phyloP scores from a whole-genome alignment of 306 rosid species.

The Quercus mongolica region DNA sequence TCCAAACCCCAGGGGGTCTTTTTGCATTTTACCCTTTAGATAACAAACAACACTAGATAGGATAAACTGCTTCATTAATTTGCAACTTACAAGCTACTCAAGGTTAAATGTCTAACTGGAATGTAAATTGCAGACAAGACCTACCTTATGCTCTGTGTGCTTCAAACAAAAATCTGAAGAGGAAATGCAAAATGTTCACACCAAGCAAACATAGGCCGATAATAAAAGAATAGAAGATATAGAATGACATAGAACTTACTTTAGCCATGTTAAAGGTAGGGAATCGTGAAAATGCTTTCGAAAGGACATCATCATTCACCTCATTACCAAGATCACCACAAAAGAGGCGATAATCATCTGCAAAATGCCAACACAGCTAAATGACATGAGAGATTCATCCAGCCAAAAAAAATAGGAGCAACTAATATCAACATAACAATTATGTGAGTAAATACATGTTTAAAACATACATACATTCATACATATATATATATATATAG shows the following conservation, averaged over 20 bases:
- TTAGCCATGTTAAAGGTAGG: constrained; percentile 92
- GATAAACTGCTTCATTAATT: constrained; percentile 23
- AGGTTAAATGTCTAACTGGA: constrained; percentile 8
- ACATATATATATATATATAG: too few relatives aligned
- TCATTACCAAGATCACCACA: constrained; percentile 98
- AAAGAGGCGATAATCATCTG: constrained; percentile 90
- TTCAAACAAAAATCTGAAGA: constrained; percentile 64
- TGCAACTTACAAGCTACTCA: constrained; percentile 7
- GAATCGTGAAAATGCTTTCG: constrained; percentile 89
- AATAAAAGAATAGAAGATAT: constrained; percentile 1
- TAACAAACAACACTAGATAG: constrained; percentile 13
- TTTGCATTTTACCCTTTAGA: too few relatives aligned
- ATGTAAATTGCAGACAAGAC: constrained; percentile 34
- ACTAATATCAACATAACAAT: neutral
- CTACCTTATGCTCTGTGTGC: constrained; percentile 64
- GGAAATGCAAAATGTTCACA: constrained; percentile 47
- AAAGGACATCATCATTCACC: constrained; percentile 95
- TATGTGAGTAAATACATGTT: neutral
- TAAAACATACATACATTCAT: neutral
- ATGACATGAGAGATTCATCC: constrained; percentile 8
- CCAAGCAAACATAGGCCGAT: constrained; percentile 29
- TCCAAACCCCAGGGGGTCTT: too few relatives aligned
- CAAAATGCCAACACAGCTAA: constrained; percentile 7
- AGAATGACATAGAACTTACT: constrained; percentile 43
- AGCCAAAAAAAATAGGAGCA: neutral